Evolutionary conservation across 129 eudicot genomes (phyloP).

Genomic region (Silybum marianum): DNA sequence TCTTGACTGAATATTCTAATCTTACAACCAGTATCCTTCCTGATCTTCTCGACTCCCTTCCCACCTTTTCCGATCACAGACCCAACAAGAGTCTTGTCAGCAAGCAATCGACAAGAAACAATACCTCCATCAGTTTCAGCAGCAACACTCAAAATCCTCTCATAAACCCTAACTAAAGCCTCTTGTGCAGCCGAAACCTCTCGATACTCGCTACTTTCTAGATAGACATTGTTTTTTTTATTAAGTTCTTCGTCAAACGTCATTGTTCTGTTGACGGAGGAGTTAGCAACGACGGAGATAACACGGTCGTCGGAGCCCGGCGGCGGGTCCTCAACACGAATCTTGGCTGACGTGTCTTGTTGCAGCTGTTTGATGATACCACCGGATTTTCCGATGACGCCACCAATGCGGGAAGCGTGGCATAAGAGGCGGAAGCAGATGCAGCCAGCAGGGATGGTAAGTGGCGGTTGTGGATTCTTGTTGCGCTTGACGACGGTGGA

Average conservation of each 20-base stretch:
- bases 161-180: conserved; percentile 75
- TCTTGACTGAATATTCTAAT: conserved; percentile 42
- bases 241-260: conserved; percentile 10
- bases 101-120: conserved; percentile 64
- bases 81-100: conserved; percentile 43
- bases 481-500: conserved; percentile 30
- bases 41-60: conserved; percentile 55
- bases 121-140: conserved; percentile 52
- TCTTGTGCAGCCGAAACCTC: conserved; percentile 76
- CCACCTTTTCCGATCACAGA: conserved; percentile 75
- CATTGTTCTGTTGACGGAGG: conserved; percentile 16
- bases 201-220: conserved; percentile 13
- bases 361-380: conserved; percentile 55
- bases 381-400: conserved; percentile 76
- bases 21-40: conserved; percentile 58
- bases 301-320: conserved; percentile 45
- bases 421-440: conserved; percentile 60
- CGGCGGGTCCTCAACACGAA: conserved; percentile 58
- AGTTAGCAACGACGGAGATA: conserved; percentile 42
- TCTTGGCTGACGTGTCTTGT: conserved; percentile 45
- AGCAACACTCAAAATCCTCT: conserved; percentile 68
- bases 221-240: neutral
- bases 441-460: conserved; percentile 37
- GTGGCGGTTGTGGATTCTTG: conserved; percentile 29
- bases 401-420: conserved; percentile 71